These are phyloP conservation scores for Neurospora terricola DNA, from an alignment of 495 filamentous ascomycete genomes.

Conservation along the genomic window DNA sequence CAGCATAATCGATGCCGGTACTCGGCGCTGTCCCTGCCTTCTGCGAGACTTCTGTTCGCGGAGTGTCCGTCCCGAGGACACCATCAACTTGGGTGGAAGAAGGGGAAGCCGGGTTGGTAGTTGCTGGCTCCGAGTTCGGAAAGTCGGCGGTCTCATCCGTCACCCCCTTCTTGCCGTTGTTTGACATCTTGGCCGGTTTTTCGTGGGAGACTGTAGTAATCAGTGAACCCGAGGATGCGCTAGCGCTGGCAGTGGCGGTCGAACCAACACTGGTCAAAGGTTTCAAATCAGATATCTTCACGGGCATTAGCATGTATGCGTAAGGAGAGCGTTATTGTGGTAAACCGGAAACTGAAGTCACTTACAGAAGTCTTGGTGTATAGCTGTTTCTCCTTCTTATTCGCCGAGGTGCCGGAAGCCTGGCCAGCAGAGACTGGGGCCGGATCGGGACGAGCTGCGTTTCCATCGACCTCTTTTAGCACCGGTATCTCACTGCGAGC, in stretches of 20 bases:
- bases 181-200: neutral
- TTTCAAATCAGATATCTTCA: neutral
- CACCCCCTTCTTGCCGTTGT: neutral
- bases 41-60: neutral
- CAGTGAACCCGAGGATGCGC: neutral
- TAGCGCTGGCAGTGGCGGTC: neutral
- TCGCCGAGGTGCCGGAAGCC: neutral
- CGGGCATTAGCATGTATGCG: neutral
- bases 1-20: neutral
- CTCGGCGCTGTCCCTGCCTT: neutral
- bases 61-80: neutral
- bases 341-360: neutral
- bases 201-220: neutral
- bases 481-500: neutral
- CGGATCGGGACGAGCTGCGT: constrained; percentile 7
- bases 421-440: neutral
- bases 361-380: constrained; percentile 5
- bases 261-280: neutral
- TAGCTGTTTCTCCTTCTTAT: neutral
- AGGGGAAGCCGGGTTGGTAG: neutral
- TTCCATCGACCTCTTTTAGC: constrained; percentile 8
- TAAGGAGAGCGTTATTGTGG: neutral
- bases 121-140: neutral
- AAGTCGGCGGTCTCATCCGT: constrained; percentile 6
- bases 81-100: neutral